Base-by-base conservation (phyloP, 331 rosid genomes). In the Quercus lobata region DNA sequence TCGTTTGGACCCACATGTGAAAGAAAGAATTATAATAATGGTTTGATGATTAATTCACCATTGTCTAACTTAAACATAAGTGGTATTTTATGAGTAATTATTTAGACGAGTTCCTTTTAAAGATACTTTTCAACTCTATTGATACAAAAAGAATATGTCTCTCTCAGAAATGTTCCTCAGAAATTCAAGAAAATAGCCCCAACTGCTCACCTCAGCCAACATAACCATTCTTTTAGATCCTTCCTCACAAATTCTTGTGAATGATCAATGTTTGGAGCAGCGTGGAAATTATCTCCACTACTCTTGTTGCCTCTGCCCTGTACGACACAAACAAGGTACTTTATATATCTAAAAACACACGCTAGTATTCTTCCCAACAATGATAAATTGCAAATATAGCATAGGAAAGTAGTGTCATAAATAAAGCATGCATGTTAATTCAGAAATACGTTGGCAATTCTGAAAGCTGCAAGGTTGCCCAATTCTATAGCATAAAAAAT, bases 231-330 rank as follows among this genome's bases (percentile, higher is more conserved):
- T 83, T 87, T 89, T 82, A 96, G 72, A 88, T 96, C 99, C 52
- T 88, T 90, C 87, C 99, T 90, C 80, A 96, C 99, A 89, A 93
- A 96, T 18, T 93, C 98, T 88, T 96, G 99, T 34, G 99, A 96
- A 84, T 96, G 99, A 87, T 96, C 99, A 79, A 96, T 96, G 83
- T 96, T 96, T 73, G 99, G 99, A 71, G 99, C 99, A 72, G 99
- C 99, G 68, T 96, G 99, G 81, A 96, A 96, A 84, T 72, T 87
- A 46, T 96, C 99, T 81, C 99, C 99, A 8, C 98, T 96, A 83
- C 99, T 93, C 83, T 93, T 96, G 90, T 93, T 93, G 82, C 99
- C 99, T 83, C 91, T 90, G 27, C 99, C 99, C 99, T 95, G 89
- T 69, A 83, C 49, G 63, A 52, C 53, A 84, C 37, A 81, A 69